Percentiles rank a stretch among this genome's conserved stretches.
Evolutionary conservation across 257 asterid species (phyloP).

Genomic region (Solanum arcanum): DNA sequence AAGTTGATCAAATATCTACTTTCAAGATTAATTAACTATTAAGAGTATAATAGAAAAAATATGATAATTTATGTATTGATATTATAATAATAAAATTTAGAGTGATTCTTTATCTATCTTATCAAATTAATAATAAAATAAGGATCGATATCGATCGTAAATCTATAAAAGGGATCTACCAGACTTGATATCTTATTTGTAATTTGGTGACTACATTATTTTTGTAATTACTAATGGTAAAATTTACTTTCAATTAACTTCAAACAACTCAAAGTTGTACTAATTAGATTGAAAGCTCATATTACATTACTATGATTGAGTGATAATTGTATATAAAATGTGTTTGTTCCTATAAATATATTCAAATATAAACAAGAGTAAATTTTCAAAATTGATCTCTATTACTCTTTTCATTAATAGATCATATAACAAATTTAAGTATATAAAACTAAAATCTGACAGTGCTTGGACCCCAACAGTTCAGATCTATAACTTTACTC

Average conservation of each 20-base stretch:
- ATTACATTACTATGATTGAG: not conserved
- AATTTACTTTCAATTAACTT: not conserved
- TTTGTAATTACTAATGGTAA: not conserved
- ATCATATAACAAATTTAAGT: not conserved
- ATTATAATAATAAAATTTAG: no score
- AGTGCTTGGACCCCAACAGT: conserved; percentile 13
- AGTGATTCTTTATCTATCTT: no score
- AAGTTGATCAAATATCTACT: no score
- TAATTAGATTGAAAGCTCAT: not conserved
- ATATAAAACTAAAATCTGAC: not conserved
- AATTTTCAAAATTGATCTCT: not conserved
- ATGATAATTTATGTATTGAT: no score
- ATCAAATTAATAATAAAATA: no score
- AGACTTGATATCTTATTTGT: not conserved
- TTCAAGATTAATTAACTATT: no score
- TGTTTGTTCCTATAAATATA: not conserved
- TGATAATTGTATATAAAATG: not conserved
- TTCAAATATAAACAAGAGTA: not conserved
- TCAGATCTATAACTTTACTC: conserved; percentile 1
- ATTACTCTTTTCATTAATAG: not conserved
- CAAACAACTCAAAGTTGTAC: not conserved
- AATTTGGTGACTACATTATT: not conserved
- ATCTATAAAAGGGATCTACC: no score
- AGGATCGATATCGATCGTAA: not conserved
- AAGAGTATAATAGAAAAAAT: no score